A percentile compares a stretch with the other conserved stretches of the same genome.
These are phyloP conservation scores for Cylindrodendrum hubeiense DNA, from an alignment of 2,329 filamentous ascomycete species.

Conservation along the genomic window DNA sequence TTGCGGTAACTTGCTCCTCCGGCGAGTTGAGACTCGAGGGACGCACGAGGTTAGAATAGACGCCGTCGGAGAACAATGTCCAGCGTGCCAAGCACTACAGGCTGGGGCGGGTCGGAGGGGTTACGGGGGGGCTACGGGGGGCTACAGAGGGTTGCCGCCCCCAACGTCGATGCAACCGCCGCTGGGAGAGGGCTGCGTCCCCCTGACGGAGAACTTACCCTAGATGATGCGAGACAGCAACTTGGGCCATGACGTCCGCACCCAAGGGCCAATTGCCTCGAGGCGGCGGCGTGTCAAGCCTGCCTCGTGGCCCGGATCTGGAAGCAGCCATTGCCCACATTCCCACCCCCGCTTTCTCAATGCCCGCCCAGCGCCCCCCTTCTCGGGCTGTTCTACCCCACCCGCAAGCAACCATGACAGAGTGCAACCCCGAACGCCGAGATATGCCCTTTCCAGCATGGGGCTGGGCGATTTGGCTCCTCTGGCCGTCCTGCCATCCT, in stretches of 20 bases:
- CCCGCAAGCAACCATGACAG: background rate
- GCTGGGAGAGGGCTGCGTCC: background rate
- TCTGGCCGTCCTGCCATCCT: too few species aligned
- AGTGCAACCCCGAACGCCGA: constrained; percentile 45
- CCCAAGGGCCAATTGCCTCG: too few species aligned
- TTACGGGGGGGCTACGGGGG: too few species aligned
- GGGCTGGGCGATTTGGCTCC: background rate
- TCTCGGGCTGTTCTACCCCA: background rate
- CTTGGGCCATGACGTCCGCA: too few species aligned
- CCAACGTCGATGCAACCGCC: background rate
- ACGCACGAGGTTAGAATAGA: background rate
- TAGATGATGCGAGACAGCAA: too few species aligned
- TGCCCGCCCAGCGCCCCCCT: background rate
- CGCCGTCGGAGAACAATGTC: background rate
- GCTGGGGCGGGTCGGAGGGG: too few species aligned
- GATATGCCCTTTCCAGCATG: constrained; percentile 41
- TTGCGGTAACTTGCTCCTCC: too few species aligned
- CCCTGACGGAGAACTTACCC: too few species aligned
- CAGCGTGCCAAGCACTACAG: background rate
- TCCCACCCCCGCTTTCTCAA: background rate
- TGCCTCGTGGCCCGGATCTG: background rate
- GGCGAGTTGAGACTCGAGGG: too few species aligned
- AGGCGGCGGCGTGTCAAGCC: background rate
- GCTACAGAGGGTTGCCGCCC: background rate
- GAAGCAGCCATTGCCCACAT: background rate